Conservation (phyloP, 2,329 filamentous ascomycete genomes). For the Epicoccum sorghinum region DNA sequence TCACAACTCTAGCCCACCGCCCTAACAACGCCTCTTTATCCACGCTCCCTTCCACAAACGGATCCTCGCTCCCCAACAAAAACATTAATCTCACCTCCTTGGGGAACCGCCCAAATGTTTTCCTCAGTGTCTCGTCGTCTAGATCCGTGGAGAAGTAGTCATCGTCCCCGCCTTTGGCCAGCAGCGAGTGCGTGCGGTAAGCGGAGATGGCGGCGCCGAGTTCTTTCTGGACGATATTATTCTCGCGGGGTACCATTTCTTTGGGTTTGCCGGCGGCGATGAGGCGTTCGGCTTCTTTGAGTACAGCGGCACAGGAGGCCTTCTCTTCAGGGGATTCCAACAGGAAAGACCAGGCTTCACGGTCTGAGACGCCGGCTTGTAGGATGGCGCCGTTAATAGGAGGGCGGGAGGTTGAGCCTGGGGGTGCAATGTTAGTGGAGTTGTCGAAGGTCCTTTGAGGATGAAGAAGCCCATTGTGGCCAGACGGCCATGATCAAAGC, state of each 20-base stretch:
- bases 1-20: conserved; percentile 60
- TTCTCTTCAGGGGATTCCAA: conserved; percentile 32
- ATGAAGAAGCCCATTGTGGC: too few species aligned
- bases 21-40: conserved; percentile 64
- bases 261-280: conserved; percentile 61
- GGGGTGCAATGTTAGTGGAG: neutral
- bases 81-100: conserved; percentile 62
- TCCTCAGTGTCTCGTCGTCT: conserved; percentile 60
- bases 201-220: conserved; percentile 59
- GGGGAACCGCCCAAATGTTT: conserved; percentile 70
- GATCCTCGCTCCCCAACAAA: conserved; percentile 69
- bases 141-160: conserved; percentile 88
- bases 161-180: conserved; percentile 70
- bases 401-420: conserved; percentile 51
- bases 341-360: conserved; percentile 62
- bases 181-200: conserved; percentile 63
- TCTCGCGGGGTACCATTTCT: conserved; percentile 59
- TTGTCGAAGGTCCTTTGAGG: neutral
- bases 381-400: conserved; percentile 76
- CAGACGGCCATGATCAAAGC: too few species aligned
- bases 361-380: conserved; percentile 80
- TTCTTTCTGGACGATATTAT: conserved; percentile 32
- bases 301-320: conserved; percentile 16
- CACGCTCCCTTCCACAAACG: conserved; percentile 64
- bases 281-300: conserved; percentile 61